Conservation (phyloP, 148 eudicot genomes). For the Fagopyrum tataricum region DNA sequence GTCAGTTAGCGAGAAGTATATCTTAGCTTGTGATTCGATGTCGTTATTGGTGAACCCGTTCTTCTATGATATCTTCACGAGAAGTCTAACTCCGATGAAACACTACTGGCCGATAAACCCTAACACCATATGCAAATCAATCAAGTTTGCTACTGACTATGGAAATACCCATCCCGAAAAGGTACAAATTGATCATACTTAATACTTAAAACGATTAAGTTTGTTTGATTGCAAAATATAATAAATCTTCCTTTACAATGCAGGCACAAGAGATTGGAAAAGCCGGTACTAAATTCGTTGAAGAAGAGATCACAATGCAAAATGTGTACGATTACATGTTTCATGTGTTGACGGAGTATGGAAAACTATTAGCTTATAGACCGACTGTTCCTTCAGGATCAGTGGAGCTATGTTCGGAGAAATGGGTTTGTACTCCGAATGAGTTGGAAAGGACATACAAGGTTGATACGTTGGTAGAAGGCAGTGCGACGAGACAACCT, state of each 20-base stretch:
- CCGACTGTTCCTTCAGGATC: constrained; percentile 28
- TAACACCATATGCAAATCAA: constrained; percentile 21
- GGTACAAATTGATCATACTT: constrained; percentile 13
- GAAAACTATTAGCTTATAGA: constrained; percentile 29
- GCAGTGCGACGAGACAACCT: constrained; percentile 15
- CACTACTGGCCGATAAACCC: constrained; percentile 33
- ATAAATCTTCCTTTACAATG: not conserved
- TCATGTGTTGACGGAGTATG: constrained; percentile 31
- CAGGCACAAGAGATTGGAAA: constrained; percentile 37
- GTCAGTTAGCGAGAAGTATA: constrained; percentile 39
- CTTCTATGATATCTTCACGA: constrained; percentile 32
- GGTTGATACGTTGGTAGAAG: constrained; percentile 23
- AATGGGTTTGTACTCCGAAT: constrained; percentile 19
- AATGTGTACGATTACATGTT: constrained; percentile 35
- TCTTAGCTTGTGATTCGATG: constrained; percentile 35
- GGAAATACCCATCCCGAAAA: constrained; percentile 25
- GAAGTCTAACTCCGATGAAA: constrained; percentile 26
- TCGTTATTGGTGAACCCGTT: constrained; percentile 20
- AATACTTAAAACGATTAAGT: not conserved
- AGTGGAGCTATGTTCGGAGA: constrained; percentile 29
- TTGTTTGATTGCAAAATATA: too few species aligned
- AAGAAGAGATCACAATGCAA: constrained; percentile 26
- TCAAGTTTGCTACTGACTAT: constrained; percentile 37
- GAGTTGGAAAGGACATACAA: constrained; percentile 23
- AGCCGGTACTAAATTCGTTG: constrained; percentile 27